A percentile compares a stretch with the other conserved stretches of the same genome.
Evolutionary conservation across 345 rosid species (phyloP).

Genomic region (Gossypium herbaceum): DNA sequence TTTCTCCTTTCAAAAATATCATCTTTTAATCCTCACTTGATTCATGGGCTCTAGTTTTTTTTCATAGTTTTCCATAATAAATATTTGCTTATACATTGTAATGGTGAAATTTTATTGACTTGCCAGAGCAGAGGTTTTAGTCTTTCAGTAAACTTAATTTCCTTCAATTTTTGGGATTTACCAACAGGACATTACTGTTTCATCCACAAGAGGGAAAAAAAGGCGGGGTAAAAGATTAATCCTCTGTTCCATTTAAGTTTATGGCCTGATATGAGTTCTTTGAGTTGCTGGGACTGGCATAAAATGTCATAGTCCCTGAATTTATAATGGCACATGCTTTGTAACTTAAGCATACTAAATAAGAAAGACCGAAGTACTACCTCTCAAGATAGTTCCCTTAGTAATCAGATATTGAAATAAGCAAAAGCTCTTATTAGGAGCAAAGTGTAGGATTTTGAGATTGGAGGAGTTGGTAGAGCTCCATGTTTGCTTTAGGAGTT

Average conservation of each 20-base stretch:
- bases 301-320: not conserved
- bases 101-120: not conserved
- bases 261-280: not conserved
- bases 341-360: not conserved
- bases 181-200: not conserved
- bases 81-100: not conserved
- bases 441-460: not conserved
- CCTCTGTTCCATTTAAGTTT: not conserved
- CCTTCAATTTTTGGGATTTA: not conserved
- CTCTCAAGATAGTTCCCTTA: not conserved
- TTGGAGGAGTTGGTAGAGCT: not conserved
- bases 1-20: not conserved
- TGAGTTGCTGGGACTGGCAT: not conserved
- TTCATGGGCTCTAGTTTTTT: not conserved
- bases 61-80: not conserved
- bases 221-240: not conserved
- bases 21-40: not conserved
- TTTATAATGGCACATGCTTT: not conserved
- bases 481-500: not conserved
- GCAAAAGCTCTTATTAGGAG: not conserved
- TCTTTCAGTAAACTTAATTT: not conserved
- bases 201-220: not conserved
- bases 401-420: not conserved
- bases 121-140: not conserved
- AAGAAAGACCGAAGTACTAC: not conserved